These are phyloP conservation scores for Hirschioporus abietinus DNA, from an alignment of 768 basidiomycete species.

Conservation along the genomic window DNA sequence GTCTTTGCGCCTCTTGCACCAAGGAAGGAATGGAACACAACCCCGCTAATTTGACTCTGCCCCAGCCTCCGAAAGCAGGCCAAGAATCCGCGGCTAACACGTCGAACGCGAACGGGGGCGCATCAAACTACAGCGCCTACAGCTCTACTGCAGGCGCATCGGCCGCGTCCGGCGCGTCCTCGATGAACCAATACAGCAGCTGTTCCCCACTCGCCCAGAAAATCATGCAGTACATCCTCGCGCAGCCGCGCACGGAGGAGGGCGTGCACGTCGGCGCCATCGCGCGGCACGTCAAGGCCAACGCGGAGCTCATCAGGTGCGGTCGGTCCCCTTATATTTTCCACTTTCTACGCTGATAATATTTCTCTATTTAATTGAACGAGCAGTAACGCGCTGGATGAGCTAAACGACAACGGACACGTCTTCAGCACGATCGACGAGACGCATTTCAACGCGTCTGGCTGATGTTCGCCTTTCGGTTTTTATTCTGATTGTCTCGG, in stretches of 20 bases:
- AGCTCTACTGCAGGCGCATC: constrained; percentile 27
- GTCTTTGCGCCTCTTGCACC: constrained; percentile 1
- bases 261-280: constrained; percentile 75
- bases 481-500: no score
- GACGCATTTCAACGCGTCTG: constrained; percentile 64
- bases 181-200: neutral
- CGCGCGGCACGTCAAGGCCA: constrained; percentile 55
- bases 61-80: constrained; percentile 31
- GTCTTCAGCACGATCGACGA: constrained; percentile 81
- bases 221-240: constrained; percentile 61
- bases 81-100: constrained; percentile 18
- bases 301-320: constrained; percentile 62
- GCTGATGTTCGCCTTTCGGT: constrained; percentile 15
- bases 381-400: constrained; percentile 64
- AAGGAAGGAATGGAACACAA: constrained; percentile 5
- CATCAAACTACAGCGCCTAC: constrained; percentile 35
- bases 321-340: no score
- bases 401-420: constrained; percentile 72
- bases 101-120: constrained; percentile 12
- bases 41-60: no score
- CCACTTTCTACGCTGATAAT: neutral
- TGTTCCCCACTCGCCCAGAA: constrained; percentile 40
- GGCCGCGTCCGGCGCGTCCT: constrained; percentile 47
- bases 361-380: neutral
- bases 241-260: constrained; percentile 43